Evolutionary conservation across 345 rosid genomes (phyloP), one percentile per base, ranked within the genome.

Genomic region (Cochlearia excelsa): DNA sequence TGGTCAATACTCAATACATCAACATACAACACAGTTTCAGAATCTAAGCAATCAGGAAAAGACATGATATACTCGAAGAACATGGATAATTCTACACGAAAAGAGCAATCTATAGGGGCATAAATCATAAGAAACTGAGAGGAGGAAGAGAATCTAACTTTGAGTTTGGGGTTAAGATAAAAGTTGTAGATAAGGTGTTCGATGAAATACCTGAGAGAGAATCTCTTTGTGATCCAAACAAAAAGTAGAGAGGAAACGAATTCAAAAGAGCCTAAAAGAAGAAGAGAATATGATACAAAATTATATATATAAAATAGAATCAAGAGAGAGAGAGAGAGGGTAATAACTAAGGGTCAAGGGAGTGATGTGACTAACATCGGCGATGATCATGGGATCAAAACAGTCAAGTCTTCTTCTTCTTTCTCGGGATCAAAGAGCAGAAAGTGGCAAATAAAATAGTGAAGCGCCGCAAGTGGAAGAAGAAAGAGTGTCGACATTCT

Each of bases 181-280:
- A 16, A 16, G 23, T 16, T 16, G 23, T 16, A 16, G 23, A 16
- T 16, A 16, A 16, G 23, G 23, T 16, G 23, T 16, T 16, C 23
- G 35, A 33, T 33, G 35, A 63, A 51, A 61, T 73, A 80, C 85
- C 88, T 26, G 83, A 67, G 54, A 78, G 61, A 46, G 82, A 7
- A 46, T 75, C 69, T 46, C 26, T 70, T 38, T 8, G 35, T 63
- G 82, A 69, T 77, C 73, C 41, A 46, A 75, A 69, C 28, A 16
- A 16, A 16, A 54, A 72, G 69, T 74, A 58, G 7, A 73, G 59
- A 57, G 46, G 54, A 51, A 67, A 47, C 66, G 70, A 51, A 57
- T 55, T 77, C 77, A 57, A 76, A 4, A 76, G 58, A 61, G 70
- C 77, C 90, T 81, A 58, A 33, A 9, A 51, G 47, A 16, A 62